Conservation (phyloP, 1,284 basidiomycete genomes). For the Boletus smithii region DNA sequence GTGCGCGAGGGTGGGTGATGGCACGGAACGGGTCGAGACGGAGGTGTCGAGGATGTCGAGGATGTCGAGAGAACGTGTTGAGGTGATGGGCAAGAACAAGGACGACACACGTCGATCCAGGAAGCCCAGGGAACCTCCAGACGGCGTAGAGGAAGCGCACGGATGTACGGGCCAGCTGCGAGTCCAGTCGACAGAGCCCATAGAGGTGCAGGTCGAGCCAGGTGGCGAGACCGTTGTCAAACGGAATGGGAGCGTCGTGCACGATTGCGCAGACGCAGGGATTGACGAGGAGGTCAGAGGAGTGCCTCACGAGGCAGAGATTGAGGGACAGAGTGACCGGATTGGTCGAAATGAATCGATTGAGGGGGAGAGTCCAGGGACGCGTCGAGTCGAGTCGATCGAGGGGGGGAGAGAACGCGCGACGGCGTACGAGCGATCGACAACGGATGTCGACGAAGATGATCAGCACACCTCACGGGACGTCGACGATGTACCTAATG, state of each 20-base stretch:
- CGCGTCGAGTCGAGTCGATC: neutral
- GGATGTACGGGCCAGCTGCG: too few species aligned
- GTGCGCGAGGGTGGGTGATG: neutral
- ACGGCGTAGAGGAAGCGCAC: neutral
- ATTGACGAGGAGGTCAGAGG: neutral
- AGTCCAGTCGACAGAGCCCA: neutral
- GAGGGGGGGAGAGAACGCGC: neutral
- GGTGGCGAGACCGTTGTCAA: neutral
- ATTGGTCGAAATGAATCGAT: too few species aligned
- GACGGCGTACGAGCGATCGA: neutral
- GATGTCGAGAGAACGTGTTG: too few species aligned
- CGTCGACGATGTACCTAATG: neutral
- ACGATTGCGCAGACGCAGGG: neutral
- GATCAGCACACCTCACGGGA: neutral
- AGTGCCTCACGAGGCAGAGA: too few species aligned
- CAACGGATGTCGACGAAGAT: neutral
- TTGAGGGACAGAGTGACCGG: neutral
- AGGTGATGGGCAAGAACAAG: too few species aligned
- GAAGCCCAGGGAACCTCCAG: neutral
- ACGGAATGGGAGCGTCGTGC: neutral
- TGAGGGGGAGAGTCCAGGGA: too few species aligned
- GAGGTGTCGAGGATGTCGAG: neutral
- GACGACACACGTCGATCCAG: too few species aligned
- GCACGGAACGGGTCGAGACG: constrained; percentile 14
- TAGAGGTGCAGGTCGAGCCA: neutral